phyloP scores from a whole-genome alignment of 371 early-diverging fungal genomes.

The Scutellospora calospora region DNA sequence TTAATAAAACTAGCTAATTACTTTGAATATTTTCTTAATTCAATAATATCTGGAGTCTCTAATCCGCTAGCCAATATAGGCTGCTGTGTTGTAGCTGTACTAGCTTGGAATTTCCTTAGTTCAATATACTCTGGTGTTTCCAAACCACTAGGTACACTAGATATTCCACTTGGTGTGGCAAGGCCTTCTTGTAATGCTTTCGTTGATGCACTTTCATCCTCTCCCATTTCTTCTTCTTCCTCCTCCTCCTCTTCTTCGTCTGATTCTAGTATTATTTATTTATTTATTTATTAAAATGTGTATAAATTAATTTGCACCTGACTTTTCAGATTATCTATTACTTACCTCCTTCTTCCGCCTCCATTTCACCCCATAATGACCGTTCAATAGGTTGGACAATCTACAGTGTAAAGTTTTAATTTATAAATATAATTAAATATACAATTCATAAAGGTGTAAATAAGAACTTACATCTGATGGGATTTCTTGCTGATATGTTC shows the following conservation, averaged over 20 bases:
- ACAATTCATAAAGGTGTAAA: not conserved
- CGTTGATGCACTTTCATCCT: constrained; percentile 60
- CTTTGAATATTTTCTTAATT: constrained; percentile 70
- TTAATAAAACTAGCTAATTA: constrained; percentile 1
- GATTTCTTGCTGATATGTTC: constrained; percentile 61
- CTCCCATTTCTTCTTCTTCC: constrained; percentile 73
- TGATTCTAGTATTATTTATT: constrained; percentile 45
- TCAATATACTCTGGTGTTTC: constrained; percentile 95
- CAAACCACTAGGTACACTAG: constrained; percentile 82
- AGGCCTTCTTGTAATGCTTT: constrained; percentile 73
- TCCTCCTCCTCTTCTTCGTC: constrained; percentile 66
- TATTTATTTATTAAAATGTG: not conserved
- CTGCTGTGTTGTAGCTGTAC: constrained; percentile 45
- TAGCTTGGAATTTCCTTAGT: constrained; percentile 73
- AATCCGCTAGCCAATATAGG: constrained; percentile 79
- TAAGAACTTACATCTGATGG: constrained; percentile 52
- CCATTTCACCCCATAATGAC: constrained; percentile 86
- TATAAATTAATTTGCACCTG: too few species aligned
- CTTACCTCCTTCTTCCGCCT: constrained; percentile 66
- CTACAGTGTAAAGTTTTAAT: constrained; percentile 40
- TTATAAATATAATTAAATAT: not conserved
- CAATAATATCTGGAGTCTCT: constrained; percentile 93
- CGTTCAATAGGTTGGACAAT: constrained; percentile 77
- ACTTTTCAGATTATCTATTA: not conserved
- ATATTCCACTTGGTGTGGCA: constrained; percentile 89